Conservation (phyloP, 495 filamentous ascomycete species). For the Pseudevernia furfuracea region DNA sequence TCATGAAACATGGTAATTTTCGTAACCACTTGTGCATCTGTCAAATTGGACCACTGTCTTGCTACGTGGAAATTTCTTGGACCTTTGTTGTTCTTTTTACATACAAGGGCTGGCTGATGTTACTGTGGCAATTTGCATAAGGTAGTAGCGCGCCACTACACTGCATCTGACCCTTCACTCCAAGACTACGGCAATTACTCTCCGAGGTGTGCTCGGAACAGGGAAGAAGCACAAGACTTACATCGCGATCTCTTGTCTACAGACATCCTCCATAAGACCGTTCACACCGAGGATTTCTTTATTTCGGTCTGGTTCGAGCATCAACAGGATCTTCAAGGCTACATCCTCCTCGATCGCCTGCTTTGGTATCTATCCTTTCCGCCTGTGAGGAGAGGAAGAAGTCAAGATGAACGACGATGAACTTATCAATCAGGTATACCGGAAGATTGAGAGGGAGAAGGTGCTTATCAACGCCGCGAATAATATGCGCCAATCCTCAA, state of each 20-base stretch:
- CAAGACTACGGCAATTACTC: background rate
- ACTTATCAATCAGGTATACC: conserved; percentile 76
- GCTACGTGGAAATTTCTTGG: background rate
- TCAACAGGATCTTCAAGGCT: background rate
- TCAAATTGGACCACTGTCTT: background rate
- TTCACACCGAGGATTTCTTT: background rate
- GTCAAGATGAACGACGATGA: conserved; percentile 66
- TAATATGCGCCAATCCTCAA: conserved; percentile 91
- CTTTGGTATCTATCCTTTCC: background rate
- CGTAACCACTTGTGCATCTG: background rate
- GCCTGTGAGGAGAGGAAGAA: conserved; percentile 8
- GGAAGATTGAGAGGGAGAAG: conserved; percentile 98
- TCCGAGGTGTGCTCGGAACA: conserved; percentile 1
- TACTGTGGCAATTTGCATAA: conserved; percentile 8
- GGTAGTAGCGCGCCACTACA: conserved; percentile 14
- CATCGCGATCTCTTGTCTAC: too few relatives aligned
- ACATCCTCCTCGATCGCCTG: background rate
- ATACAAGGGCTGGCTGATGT: conserved; percentile 6
- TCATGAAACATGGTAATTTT: background rate
- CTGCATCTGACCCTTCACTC: conserved; percentile 4
- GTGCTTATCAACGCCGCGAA: conserved; percentile 89
- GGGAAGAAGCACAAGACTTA: background rate
- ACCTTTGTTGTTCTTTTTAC: background rate
- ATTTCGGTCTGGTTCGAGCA: background rate
- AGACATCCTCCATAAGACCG: background rate